Evolutionary conservation across 202 grass and related monocot species (phyloP).

Genomic region (Panicum virgatum): DNA sequence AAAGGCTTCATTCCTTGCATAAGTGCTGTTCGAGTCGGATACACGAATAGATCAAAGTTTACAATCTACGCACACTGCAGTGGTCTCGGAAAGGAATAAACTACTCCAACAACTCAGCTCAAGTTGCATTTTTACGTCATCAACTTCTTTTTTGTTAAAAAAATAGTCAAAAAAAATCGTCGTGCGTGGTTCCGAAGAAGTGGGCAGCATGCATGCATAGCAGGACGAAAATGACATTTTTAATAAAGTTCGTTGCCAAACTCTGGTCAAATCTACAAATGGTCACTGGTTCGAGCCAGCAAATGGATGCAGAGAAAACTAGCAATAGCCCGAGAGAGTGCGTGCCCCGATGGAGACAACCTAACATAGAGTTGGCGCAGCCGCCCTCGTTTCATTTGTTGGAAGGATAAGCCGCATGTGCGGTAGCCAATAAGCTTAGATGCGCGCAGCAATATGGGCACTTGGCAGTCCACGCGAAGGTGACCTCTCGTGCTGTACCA

Average conservation of each 20-base stretch:
- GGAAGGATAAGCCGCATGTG: not conserved
- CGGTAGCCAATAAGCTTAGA: not conserved
- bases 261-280: not conserved
- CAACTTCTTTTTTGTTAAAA: too few species aligned
- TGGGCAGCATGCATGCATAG: not conserved
- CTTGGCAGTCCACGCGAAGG: not conserved
- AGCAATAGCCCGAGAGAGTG: not conserved
- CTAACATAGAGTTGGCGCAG: not conserved
- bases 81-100: too few species aligned
- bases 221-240: not conserved
- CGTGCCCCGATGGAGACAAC: not conserved
- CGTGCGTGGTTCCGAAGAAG: not conserved
- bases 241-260: not conserved
- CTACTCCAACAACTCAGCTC: too few species aligned
- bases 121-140: too few species aligned
- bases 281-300: too few species aligned
- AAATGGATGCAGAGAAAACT: not conserved
- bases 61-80: too few species aligned
- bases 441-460: not conserved
- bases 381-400: not conserved
- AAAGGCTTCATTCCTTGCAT: not conserved
- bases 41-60: not conserved
- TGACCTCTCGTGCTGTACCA: not conserved
- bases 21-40: slow-evolving; percentile 1
- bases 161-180: too few species aligned